Conservation (phyloP, 2,329 filamentous ascomycete genomes). For the Fusarium buxicola region DNA sequence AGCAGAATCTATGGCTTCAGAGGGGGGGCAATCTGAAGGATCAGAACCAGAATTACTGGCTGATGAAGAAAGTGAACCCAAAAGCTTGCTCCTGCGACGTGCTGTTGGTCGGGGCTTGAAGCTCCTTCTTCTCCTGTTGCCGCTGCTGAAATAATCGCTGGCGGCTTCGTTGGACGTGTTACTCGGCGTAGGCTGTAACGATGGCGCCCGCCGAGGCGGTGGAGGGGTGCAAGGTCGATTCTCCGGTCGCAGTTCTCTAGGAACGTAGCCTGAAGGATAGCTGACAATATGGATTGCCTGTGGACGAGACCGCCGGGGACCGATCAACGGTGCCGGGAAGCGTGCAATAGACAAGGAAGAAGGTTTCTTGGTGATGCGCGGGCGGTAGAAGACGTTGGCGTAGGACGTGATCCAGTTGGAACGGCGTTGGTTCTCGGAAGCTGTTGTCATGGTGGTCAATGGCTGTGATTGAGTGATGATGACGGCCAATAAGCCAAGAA, state of each 20-base stretch:
- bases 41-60: slow-evolving; percentile 15
- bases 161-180: slow-evolving; percentile 16
- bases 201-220: slow-evolving; percentile 33
- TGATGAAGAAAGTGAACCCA: slow-evolving; percentile 22
- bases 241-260: slow-evolving; percentile 55
- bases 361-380: slow-evolving; percentile 42
- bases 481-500: slow-evolving; percentile 40
- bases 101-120: slow-evolving; percentile 18
- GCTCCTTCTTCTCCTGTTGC: slow-evolving; percentile 43
- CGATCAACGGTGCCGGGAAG: slow-evolving; percentile 55
- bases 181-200: slow-evolving; percentile 33
- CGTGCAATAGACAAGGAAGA: slow-evolving; percentile 30
- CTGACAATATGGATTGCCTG: slow-evolving; percentile 58
- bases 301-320: slow-evolving; percentile 53
- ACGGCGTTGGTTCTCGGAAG: slow-evolving; percentile 35
- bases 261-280: slow-evolving; percentile 57
- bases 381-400: slow-evolving; percentile 45
- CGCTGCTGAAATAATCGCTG: slow-evolving; percentile 14
- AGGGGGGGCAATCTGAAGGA: background rate
- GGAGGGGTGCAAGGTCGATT: slow-evolving; percentile 33
- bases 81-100: slow-evolving; percentile 32
- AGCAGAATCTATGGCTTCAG: slow-evolving; percentile 23
- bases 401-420: slow-evolving; percentile 44
- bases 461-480: slow-evolving; percentile 33
- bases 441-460: slow-evolving; percentile 44